These are phyloP conservation scores for Entomortierella lignicola DNA, from an alignment of 192 early-diverging fungal species.

Conservation along the genomic window DNA sequence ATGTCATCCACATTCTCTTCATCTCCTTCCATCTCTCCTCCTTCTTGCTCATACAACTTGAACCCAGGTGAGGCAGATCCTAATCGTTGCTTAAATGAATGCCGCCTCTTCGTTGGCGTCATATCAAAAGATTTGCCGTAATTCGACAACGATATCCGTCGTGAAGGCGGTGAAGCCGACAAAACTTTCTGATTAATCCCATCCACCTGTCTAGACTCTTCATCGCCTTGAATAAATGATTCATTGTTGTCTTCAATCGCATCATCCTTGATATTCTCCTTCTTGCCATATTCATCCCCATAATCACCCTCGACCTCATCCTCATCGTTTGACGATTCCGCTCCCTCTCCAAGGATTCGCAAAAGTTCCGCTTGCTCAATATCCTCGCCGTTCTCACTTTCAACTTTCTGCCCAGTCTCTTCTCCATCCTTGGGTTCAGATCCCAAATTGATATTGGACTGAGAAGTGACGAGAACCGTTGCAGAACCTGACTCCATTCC, in stretches of 20 bases:
- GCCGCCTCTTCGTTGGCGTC: slow-evolving; percentile 23
- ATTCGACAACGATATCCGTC: neutral
- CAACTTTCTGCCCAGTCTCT: neutral
- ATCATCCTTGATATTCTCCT: neutral
- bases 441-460: neutral
- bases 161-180: neutral
- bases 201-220: neutral
- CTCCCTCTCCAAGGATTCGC: slow-evolving; percentile 23
- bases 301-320: neutral
- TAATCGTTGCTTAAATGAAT: slow-evolving; percentile 22
- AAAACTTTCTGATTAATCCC: neutral
- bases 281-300: neutral
- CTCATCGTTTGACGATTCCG: slow-evolving; percentile 1
- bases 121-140: neutral
- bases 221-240: neutral
- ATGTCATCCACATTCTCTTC: slow-evolving; percentile 32
- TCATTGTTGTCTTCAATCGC: neutral
- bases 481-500: neutral
- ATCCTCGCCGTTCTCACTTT: slow-evolving; percentile 3
- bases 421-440: neutral
- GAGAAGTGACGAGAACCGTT: neutral
- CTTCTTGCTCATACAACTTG: slow-evolving; percentile 16
- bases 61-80: slow-evolving; percentile 36
- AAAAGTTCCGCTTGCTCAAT: slow-evolving; percentile 22
- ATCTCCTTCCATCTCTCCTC: slow-evolving; percentile 9